Base-by-base conservation (phyloP, 78 protist genomes). In the Mastigamoeba balamuthi region DNA sequence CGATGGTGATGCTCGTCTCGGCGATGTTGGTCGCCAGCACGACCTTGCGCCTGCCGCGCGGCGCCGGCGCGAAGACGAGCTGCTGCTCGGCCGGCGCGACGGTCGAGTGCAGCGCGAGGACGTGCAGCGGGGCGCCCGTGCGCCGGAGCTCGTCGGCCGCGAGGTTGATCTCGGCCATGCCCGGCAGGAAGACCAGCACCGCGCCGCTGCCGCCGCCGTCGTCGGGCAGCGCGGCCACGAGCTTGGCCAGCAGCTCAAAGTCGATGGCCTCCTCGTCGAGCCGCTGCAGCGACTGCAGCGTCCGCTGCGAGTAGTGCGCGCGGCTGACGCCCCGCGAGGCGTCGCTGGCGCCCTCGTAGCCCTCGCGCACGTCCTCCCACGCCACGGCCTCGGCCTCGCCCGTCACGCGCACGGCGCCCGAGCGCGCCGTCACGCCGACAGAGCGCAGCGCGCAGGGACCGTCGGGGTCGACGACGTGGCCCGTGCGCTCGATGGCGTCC, bases 1-100 rank as follows among this genome's bases (percentile, higher is more conserved):
- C 42, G 77, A 96, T 85, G 9, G 99, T 96, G 4, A 96, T 40
- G 1, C 96, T 90, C 0, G 97, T 95, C 64, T 96, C 99, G n/a
- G 91, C 91, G 44, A 91, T 83, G 75, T 91, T 86, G 8, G 94
- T 91, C 4, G 84, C 0, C 17, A 91, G 48, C 53, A 91, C 88
- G 7, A 91, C 40, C 82, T 90, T 89, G 27, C 93, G 40, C 27
- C 6, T 1, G 27, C 78, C 80, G 1, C 1, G 2, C n/a, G 81
- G 85, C 35, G 88, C 78, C 33, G n/a, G 41, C 0, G 3, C 40
- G 66, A 83, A 83, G n/a, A 76, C 77, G 37, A 23, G 39, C 33
- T 66, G 29, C 10, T 66, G 70, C 65, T 30, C 64, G n/a, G 9
- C 70, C 37, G 17, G 33, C 17, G 58, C 17, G 33, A 48, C 33